A percentile compares a stretch with the other conserved stretches of the same genome.
phyloP scores from a whole-genome alignment of 73 alveolate genomes.

The Paramecium octaurelia region DNA sequence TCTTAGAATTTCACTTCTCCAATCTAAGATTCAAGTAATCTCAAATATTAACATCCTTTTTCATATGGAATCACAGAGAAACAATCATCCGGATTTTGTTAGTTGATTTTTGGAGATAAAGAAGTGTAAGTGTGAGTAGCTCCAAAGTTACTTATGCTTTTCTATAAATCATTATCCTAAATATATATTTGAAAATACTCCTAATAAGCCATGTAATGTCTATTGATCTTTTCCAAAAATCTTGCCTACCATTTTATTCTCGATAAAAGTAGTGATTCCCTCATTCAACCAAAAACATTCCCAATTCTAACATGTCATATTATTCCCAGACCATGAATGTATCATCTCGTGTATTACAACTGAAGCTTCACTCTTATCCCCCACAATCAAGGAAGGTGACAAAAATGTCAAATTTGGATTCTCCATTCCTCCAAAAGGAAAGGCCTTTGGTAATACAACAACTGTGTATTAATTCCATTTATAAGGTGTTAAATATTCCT shows the following conservation, averaged over 20 bases:
- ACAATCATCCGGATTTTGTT: slow-evolving; percentile 96
- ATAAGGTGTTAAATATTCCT: slow-evolving; percentile 89
- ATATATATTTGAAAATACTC: background rate
- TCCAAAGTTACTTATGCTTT: slow-evolving; percentile 48
- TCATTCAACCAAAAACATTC: slow-evolving; percentile 68
- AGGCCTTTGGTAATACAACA: slow-evolving; percentile 94
- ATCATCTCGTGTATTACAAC: slow-evolving; percentile 96
- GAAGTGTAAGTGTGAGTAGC: slow-evolving; percentile 73
- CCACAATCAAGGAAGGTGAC: slow-evolving; percentile 94
- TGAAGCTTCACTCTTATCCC: slow-evolving; percentile 91
- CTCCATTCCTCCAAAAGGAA: slow-evolving; percentile 99
- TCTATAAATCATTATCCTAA: background rate
- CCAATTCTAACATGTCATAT: slow-evolving; percentile 96
- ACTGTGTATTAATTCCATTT: slow-evolving; percentile 93
- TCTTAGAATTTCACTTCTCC: slow-evolving; percentile 80
- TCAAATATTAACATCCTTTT: slow-evolving; percentile 91
- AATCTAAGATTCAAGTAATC: slow-evolving; percentile 82
- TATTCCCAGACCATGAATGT: slow-evolving; percentile 99
- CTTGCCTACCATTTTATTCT: slow-evolving; percentile 40
- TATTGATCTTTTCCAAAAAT: slow-evolving; percentile 41
- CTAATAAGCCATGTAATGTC: slow-evolving; percentile 16
- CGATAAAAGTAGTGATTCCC: slow-evolving; percentile 53
- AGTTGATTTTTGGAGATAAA: slow-evolving; percentile 80
- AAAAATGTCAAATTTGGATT: slow-evolving; percentile 97
- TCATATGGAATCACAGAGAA: slow-evolving; percentile 96